Base-by-base conservation (phyloP, 2,329 filamentous ascomycete genomes). In the Alternaria viburni region DNA sequence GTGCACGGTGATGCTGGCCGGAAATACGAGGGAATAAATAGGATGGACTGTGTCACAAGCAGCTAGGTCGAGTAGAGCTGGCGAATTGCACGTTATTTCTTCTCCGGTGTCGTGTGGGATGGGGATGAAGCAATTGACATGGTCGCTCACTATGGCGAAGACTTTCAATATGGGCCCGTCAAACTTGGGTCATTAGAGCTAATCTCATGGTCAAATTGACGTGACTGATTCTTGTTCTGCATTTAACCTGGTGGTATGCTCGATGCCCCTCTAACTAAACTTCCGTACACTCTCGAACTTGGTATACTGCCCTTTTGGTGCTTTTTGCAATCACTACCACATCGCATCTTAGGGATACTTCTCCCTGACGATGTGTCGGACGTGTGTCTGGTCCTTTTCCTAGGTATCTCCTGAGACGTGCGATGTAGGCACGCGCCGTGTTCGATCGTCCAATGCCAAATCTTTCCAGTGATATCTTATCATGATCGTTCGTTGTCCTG, bases 171-270 rank as follows among this genome's bases (percentile, higher is more conserved):
- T 41, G 4, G 28, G 28, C 30, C 5, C 49, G 21, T 23, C 13
- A 30, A 28, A 52, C 30, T 36, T 41, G 30, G 19, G 36, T 23
- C 5, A 56, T 47, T 47, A 6, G 25, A 36, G 54, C 17, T n/a
- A 36, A 12, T 56, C 30, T 56, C 21, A 30, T 32, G 54, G 32
- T 32, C 51, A 23, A 28, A 30, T 30, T 52, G 23, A 41, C 56
- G 47, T 26, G 62, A 59, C 52, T 60, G 49, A 30, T 46, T 51
- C 50, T 54, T 52, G 30, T 64, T 52, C n/a, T 52, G 57, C 57
- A 50, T 21, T 61, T 12, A 36, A 54, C 44, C 62, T 19, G 57
- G 36, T 64, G 64, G 57, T 66, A 64, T 66, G 58, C 30, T 56
- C 47, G 17, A 51, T n/a, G 49, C 30, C 46, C 43, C 54, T 58